Base-by-base conservation (phyloP, 805 yeast genomes). In the Candida parachauliodes region DNA sequence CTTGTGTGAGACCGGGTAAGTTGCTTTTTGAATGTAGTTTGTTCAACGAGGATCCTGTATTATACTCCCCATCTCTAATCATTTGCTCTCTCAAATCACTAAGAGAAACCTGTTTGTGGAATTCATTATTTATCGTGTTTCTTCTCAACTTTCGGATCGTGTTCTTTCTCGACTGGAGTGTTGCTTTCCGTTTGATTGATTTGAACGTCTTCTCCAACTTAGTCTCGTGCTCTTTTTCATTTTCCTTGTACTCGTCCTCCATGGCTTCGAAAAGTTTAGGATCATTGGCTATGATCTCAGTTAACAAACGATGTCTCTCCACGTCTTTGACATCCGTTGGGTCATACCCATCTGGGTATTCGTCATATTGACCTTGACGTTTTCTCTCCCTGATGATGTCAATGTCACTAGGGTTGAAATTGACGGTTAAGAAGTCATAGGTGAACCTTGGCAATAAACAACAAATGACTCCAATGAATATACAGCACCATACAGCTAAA, bases 371-470 rank as follows among this genome's bases (percentile, higher is more conserved):
- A 6, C 87, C 86, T 40, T 60, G 37, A 17, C 42, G 26, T 42
- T 73, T 77, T 43, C 72, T 59, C 48, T 83, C 93, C 39, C 93
- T 68, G 34, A 85, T 67, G 38, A 83, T 77, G 50, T 85, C 94
- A 32, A 80, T 70, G 51, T 84, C 93, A 26, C 61, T 54, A 2
- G 94, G 94, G 36, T 50, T 51, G 59, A 74, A 81, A 39, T 78
- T 63, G 37, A 72, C 65, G 48, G 59, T 72, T 35, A 74, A 44
- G 30, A 74, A 60, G 50, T 80, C 79, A 47, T 51, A 65, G 2
- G 65, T 50, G 52, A 81, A 73, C 36, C 88, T 71, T 4, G 94
- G 94, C 32, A 81, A 52, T 29, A 84, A 44, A 43, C 81, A 74
- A 11, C 63, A 53, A 8, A 79, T 52, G 1, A 76, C 58, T 9